phyloP scores from a whole-genome alignment of 176 grass and related monocot genomes.

The Luzula sylvatica region DNA sequence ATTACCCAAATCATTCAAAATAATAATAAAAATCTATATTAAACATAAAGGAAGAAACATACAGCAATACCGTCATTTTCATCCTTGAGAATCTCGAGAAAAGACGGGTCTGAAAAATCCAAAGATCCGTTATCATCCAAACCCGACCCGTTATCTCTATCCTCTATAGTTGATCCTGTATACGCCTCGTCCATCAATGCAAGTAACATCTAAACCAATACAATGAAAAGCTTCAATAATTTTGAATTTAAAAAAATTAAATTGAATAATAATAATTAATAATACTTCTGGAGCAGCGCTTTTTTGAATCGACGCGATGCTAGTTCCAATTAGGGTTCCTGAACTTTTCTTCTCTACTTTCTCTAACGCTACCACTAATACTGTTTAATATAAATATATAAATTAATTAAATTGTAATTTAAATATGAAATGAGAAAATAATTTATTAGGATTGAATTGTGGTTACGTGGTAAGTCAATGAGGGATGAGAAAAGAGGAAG shows the following conservation, averaged over 20 bases:
- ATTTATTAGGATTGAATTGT: background rate
- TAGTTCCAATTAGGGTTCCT: constrained; percentile 82
- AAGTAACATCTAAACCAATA: constrained; percentile 64
- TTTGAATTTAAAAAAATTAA: background rate
- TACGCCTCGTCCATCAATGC: constrained; percentile 97
- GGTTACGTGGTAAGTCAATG: constrained; percentile 77
- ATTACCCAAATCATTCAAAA: too few species aligned
- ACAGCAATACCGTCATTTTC: constrained; percentile 95
- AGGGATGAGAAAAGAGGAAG: constrained; percentile 88
- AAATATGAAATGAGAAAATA: constrained; percentile 8
- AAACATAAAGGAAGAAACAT: constrained; percentile 22
- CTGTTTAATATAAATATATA: constrained; percentile 35
- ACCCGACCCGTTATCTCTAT: constrained; percentile 48
- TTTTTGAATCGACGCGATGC: constrained; percentile 97
- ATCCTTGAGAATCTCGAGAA: constrained; percentile 96
- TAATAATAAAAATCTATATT: too few species aligned
- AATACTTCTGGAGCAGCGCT: constrained; percentile 87
- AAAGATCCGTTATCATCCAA: constrained; percentile 61
- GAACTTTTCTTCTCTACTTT: constrained; percentile 95
- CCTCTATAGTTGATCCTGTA: constrained; percentile 82
- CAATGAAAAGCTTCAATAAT: too few species aligned
- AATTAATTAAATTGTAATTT: background rate
- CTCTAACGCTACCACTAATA: constrained; percentile 86
- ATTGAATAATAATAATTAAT: constrained; percentile 11
- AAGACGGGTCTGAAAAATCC: constrained; percentile 73